Base-by-base conservation (phyloP, 257 asterid species). In the Agastache rugosa region DNA sequence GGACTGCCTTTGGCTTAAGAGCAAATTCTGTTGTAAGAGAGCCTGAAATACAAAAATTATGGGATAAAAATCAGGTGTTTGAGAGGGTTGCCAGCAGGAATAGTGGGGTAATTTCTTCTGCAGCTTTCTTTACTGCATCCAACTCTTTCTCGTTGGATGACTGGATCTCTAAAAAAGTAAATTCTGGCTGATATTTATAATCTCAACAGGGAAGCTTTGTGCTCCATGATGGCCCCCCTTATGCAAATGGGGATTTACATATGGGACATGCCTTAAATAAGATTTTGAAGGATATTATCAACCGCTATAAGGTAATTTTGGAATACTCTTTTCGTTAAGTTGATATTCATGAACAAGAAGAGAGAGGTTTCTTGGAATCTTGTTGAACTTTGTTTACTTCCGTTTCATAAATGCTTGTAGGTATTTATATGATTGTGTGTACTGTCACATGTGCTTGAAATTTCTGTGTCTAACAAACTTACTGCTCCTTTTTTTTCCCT, bases 221-320 rank as follows among this genome's bases (percentile, higher is more conserved):
- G 80, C 96, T 92, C 72, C 99, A 95, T 74, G 99, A 95, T 72
- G 99, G 99, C 42, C 99, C 99, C 72, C 99, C 99, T 71, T 95
- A 95, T 77, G 99, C 99, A 37, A 95, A 95, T 85, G 99, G 99
- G 59, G 97, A 95, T 88, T 80, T 95, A 81, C 99, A 95, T 77
- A 95, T 95, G 81, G 99, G 99, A 45, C 99, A 95, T 83, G 99
- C 99, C 63, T 81, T 95, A 74, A 95, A 95, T 80, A 95, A 95
- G 84, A 92, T 95, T 78, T 86, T 95, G 93, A 92, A 95, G 84
- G 99, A 94, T 83, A 92, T 95, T 71, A 92, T 95, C 51, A 95
- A 92, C 82, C 94, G 99, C 15, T 95, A 92, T 81, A 95, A 95
- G 98, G 99, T 94, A 77, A 29, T 35, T 75, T 54, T 50, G 20